Evolutionary conservation across 768 basidiomycete species (phyloP), one percentile per base, ranked within the genome.

Genomic region (Suillus sp.): DNA sequence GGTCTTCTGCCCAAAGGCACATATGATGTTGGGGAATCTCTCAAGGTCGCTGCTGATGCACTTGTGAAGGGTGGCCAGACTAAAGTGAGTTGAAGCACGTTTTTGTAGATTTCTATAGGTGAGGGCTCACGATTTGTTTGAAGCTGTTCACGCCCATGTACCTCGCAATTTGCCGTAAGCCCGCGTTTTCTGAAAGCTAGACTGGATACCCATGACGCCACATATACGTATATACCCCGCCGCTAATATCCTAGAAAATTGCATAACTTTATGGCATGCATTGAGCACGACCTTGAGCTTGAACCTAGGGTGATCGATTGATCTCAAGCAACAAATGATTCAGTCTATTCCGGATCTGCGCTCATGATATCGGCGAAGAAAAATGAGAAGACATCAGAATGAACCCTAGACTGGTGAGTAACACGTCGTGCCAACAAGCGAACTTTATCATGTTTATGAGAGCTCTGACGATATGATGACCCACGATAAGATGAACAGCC

Each of bases 1-100:
- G 85, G 94, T 0, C 8, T 96, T 18, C 78, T 96, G 14, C 97
- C 97, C 45, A 95, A 96, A 81, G 97, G 97, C 22, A 99, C 97
- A 1, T 88, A 81, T 70, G 87, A 92, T 62, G 93, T 98, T 40
- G 92, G 92, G 64, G 94, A 97, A 80, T 86, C 90, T 42, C 79
- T 98, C 66, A 95, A 92, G 77, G 76, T 90, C 40, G 95, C 95
- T n/a, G 88, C 79, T 8, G 86, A 86, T 43, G 81, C 91, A 0
- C 80, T 98, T 16, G 91, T 95, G 40, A 83, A 84, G 69, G 93
- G 95, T 69, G 96, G 96, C 20, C 88, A 90, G 74, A 83, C 83
- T 62, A 96, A 96, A 86, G 92, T 92, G 62, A 53, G 83, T 75
- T 22, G 59, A 10, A 22, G 27, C 35, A 48, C 2, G 8, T 14